These are phyloP conservation scores for Xylaria flabelliformis DNA, from an alignment of 495 filamentous ascomycete species.

Conservation along the genomic window DNA sequence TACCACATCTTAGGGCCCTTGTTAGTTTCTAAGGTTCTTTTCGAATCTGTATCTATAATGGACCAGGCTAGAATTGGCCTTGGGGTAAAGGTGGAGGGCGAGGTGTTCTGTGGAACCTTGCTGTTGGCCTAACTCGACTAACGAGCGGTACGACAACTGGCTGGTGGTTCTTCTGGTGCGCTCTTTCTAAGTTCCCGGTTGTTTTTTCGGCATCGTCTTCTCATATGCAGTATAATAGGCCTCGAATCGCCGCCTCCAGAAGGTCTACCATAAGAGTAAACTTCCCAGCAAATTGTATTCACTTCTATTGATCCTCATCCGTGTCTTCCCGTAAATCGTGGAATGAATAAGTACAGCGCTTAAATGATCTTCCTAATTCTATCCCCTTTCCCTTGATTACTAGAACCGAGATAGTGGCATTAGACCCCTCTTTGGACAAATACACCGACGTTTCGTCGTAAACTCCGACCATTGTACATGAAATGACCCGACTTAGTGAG, in stretches of 20 bases:
- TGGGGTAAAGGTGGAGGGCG: not conserved
- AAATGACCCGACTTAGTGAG: slow-evolving; percentile 5
- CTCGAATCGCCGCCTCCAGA: not conserved
- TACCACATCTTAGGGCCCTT: not conserved
- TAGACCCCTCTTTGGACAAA: slow-evolving; percentile 22
- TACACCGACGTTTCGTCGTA: slow-evolving; percentile 34
- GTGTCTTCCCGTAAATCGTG: not conserved
- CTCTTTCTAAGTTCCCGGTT: not conserved
- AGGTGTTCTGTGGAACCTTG: not conserved
- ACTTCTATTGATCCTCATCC: slow-evolving; percentile 6
- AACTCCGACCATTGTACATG: slow-evolving; percentile 38
- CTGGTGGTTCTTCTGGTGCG: not conserved
- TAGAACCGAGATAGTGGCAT: slow-evolving; percentile 3
- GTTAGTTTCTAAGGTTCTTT: not conserved
- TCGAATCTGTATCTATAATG: not conserved
- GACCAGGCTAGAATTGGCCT: not conserved
- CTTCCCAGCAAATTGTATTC: not conserved
- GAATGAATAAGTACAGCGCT: not conserved
- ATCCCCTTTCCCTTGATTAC: not conserved
- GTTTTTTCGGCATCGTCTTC: not conserved
- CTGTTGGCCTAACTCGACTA: not conserved
- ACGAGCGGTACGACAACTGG: not conserved
- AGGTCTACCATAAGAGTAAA: not conserved
- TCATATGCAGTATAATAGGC: not conserved
- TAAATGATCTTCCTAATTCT: not conserved